A percentile compares a stretch with the other conserved stretches of the same genome.
Conservation (phyloP, 495 filamentous ascomycete species). For the Xanthoparmelia taractica region DNA sequence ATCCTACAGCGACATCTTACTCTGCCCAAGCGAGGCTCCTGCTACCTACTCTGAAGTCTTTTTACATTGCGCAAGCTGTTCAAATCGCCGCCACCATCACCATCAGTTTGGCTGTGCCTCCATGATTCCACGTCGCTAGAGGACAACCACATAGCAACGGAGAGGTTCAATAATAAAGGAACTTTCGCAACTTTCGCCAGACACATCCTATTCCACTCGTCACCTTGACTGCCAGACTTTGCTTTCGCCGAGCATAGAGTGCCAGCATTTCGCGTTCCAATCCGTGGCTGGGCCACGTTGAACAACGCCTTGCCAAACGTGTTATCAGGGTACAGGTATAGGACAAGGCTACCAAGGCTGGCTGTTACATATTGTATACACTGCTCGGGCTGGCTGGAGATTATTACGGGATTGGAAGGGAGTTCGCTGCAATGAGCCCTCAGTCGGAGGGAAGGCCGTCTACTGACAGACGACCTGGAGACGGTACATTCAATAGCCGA, state of each 20-base stretch:
- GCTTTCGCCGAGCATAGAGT: background rate
- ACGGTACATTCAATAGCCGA: slow-evolving; percentile 19
- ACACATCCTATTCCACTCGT: background rate
- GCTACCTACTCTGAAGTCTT: background rate
- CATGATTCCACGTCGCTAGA: slow-evolving; percentile 9
- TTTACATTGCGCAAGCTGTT: slow-evolving; percentile 6
- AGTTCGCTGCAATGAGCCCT: slow-evolving; percentile 22
- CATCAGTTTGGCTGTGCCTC: slow-evolving; percentile 1
- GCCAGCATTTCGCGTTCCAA: background rate
- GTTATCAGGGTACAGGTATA: background rate
- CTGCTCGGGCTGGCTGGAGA: background rate
- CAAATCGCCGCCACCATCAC: background rate
- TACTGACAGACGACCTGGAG: slow-evolving; percentile 22
- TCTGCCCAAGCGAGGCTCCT: background rate
- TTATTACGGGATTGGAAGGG: slow-evolving; percentile 5
- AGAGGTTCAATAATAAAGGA: background rate
- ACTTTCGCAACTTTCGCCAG: background rate
- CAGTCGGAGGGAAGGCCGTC: slow-evolving; percentile 25
- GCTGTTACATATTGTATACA: background rate
- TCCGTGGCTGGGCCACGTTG: background rate
- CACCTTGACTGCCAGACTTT: background rate
- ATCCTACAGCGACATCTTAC: slow-evolving; percentile 7
- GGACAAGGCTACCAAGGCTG: background rate
- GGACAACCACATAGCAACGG: background rate
- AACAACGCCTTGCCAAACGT: background rate